Base-by-base conservation (phyloP, 257 asterid species). In the Gentiana straminea region DNA sequence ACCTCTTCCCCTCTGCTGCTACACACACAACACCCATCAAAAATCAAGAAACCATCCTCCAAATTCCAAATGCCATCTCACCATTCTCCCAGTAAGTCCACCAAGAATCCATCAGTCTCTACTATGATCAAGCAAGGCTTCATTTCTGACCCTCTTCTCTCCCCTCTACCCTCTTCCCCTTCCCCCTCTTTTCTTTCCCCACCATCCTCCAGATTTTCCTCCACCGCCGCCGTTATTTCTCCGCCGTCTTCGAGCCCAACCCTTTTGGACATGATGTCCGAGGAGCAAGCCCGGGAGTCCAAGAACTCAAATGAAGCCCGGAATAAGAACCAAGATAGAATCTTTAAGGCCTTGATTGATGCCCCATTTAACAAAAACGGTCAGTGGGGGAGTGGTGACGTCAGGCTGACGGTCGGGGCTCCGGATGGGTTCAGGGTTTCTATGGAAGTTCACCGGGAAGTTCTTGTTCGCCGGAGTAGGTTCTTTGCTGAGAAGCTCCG, bases 61-160 rank as follows among this genome's bases (percentile, higher is more conserved):
- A 49, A 7, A 3, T 3, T 5, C 7, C 8, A 35, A 56, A 59
- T 60, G 71, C 66, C 71, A 51, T 49, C 70, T 43, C 60, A 47
- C 2, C 35, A 43, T 13, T 15, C 34, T 50, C 35, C 69, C 61
- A 41, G 32, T 68, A 73, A 70, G 55, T 55, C 71, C 72, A 68
- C 57, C 77, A 72, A 61, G 72, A 77, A 48, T 34, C 81, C 74
- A 38, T 45, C 71, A 41, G 96, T 91, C 5, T 87, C 98, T 60
- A 57, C 92, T 1, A 91, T 91, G 96, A 87, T 87, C 45, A 91
- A 80, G 69, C 95, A 86, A 64, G 95, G 95, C 49, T 84, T 84
- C 84, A 77, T 84, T 32, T 76, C 94, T 53, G 84, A 84, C 67
- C 84, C 93, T 67, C 67, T 77, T 35, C 81, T 81, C 73, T 76